These are phyloP conservation scores for Sclerotinia minor DNA, from an alignment of 2,329 filamentous ascomycete genomes.

Conservation along the genomic window DNA sequence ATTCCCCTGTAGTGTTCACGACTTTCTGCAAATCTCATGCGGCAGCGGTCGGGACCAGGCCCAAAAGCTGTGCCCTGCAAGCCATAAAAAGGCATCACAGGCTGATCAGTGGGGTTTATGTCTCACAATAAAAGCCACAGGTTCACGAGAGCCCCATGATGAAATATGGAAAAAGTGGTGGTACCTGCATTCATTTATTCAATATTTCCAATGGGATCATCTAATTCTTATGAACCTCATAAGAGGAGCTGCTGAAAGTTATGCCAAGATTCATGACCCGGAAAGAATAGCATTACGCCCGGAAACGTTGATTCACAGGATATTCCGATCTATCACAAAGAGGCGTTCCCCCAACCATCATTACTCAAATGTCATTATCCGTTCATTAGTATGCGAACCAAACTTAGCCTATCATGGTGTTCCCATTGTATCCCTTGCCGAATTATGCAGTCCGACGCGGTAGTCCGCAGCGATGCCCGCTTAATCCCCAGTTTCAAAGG, in stretches of 20 bases:
- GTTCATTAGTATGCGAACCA: conserved; percentile 17
- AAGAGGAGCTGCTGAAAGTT: conserved; percentile 2
- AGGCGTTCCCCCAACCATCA: conserved; percentile 11
- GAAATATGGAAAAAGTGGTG: conserved; percentile 7
- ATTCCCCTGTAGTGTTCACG: conserved; percentile 18
- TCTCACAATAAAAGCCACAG: conserved; percentile 8
- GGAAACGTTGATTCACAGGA: conserved; percentile 2
- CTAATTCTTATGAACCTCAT: conserved; percentile 18
- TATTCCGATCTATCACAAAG: conserved; percentile 22
- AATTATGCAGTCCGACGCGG: conserved; percentile 27
- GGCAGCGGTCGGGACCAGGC: conserved; percentile 11
- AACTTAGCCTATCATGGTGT: conserved; percentile 10
- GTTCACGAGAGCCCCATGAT: background rate
- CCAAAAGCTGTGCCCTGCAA: conserved; percentile 22
- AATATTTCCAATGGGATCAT: conserved; percentile 16
- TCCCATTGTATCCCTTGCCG: conserved; percentile 24
- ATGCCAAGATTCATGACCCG: background rate
- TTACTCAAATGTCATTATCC: conserved; percentile 24
- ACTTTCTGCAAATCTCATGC: conserved; percentile 17
- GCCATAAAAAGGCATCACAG: conserved; percentile 18
- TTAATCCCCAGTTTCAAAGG: conserved; percentile 17
- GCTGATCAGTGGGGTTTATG: conserved; percentile 3
- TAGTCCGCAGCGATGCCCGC: conserved; percentile 13
- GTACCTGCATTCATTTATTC: conserved; percentile 16
- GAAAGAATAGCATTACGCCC: background rate